Evolutionary conservation across 306 rosid species (phyloP), one percentile per base, ranked within the genome.

Genomic region (Senna siamea): DNA sequence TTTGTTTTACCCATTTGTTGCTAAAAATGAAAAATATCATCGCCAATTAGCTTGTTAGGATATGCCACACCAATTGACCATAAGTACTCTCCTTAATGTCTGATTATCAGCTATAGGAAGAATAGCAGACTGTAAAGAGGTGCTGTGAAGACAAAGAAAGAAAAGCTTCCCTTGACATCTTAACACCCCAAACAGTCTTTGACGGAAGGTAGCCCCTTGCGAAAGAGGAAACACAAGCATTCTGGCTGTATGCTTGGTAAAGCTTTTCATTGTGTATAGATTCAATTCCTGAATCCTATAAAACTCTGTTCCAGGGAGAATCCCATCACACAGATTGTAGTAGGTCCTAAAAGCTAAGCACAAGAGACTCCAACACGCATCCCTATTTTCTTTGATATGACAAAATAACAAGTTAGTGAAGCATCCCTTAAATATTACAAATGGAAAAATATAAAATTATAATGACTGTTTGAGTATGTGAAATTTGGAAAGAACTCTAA

Each of bases 221-320:
- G 12, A 1, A 66, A 15, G 41, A 44, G 34, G 22, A 26, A 23
- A 14, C 34, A 14, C 17, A 3, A 46, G 56, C 41, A 13, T 57
- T 6, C 22, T 3, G 15, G 9, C 30, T 20, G 19, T 37, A 37
- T 38, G 2, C 13, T 52, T 52, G 57, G 57, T 19, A 52, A 52
- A 19, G 57, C 5, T 52, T 52, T 52, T 52, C 28, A 52, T 18
- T 2, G 19, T 18, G 28, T 12, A 52, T 18, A 18, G 11, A 48
- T 67, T n/a, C 28, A 67, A n/a, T 23, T 47, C 72, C 72, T 67
- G 26, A 67, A 67, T 26, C 56, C 35, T 14, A 18, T 28, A 26
- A 48, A 26, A 40, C 19, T 28, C 58, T 14, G 17, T 6, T 48
- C 58, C 57, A 67, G 4, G 17, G 18, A 34, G 60, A 19, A 52